Conservation (phyloP, 176 grass and related monocot genomes). For the Puya raimondii region DNA sequence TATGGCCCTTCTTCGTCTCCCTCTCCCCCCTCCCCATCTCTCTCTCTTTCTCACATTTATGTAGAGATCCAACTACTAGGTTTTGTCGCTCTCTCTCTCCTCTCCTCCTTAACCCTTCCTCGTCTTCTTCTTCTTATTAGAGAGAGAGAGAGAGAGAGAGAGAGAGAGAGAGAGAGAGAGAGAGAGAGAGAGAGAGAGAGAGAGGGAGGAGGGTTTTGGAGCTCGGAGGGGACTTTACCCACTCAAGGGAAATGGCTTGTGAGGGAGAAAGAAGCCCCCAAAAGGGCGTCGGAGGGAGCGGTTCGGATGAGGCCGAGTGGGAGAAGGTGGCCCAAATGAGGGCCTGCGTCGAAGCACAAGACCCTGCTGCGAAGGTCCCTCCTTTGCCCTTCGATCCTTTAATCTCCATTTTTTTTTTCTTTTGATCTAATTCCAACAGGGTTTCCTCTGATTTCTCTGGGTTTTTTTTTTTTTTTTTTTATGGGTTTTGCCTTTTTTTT, state of each 20-base stretch:
- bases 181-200: constrained; percentile 1
- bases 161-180: constrained; percentile 7
- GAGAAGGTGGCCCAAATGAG: constrained; percentile 37
- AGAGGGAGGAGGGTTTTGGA: neutral
- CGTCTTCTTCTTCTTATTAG: neutral
- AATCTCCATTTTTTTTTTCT: neutral
- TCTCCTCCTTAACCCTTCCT: neutral
- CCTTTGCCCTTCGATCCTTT: neutral
- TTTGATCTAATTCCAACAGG: neutral
- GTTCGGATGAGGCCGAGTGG: constrained; percentile 15
- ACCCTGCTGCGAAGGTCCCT: constrained; percentile 27
- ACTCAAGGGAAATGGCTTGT: neutral
- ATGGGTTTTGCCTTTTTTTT: neutral
- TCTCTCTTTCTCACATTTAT: neutral
- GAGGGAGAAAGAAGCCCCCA: constrained; percentile 5
- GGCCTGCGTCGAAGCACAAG: constrained; percentile 26
- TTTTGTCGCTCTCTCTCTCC: neutral
- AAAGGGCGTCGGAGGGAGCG: neutral
- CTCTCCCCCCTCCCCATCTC: neutral
- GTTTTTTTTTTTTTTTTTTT: neutral
- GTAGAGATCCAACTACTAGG: neutral
- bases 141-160: constrained; percentile 6
- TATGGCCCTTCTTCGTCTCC: neutral
- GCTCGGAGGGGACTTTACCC: neutral
- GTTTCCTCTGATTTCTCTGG: neutral